Conservation (phyloP, 805 yeast genomes). For the Kodamaea hsintzibuensis region DNA sequence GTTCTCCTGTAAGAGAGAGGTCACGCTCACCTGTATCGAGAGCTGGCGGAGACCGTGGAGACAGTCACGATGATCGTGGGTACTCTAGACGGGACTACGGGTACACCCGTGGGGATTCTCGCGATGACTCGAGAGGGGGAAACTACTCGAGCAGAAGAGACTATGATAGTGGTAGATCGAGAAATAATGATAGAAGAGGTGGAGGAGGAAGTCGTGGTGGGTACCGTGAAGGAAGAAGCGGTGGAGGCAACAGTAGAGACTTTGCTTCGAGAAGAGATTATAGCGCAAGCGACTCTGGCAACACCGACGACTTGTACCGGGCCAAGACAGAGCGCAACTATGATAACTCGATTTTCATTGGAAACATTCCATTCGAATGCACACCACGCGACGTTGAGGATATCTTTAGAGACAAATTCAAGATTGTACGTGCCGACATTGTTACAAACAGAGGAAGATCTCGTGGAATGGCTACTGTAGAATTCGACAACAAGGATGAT, state of each 20-base stretch:
- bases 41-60: slow-evolving; percentile 5
- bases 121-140: slow-evolving; percentile 6
- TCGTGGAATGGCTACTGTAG: slow-evolving; percentile 91
- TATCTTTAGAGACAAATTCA: slow-evolving; percentile 48
- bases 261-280: slow-evolving; percentile 23
- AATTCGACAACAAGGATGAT: slow-evolving; percentile 62
- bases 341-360: slow-evolving; percentile 68
- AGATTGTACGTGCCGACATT: slow-evolving; percentile 78
- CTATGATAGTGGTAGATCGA: slow-evolving; percentile 20
- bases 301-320: slow-evolving; percentile 35
- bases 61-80: slow-evolving; percentile 2
- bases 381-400: slow-evolving; percentile 60
- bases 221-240: slow-evolving; percentile 6
- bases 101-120: slow-evolving; percentile 25
- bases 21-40: slow-evolving; percentile 39
- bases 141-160: slow-evolving; percentile 13
- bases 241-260: slow-evolving; percentile 13
- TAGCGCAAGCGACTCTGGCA: slow-evolving; percentile 18
- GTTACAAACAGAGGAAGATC: slow-evolving; percentile 76
- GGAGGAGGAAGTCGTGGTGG: slow-evolving; percentile 22
- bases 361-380: slow-evolving; percentile 68
- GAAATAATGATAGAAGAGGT: slow-evolving; percentile 19
- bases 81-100: slow-evolving; percentile 31
- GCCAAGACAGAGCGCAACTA: slow-evolving; percentile 54
- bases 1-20: slow-evolving; percentile 29